Base-by-base conservation (phyloP, 768 basidiomycete species). In the Suillus bovinus region DNA sequence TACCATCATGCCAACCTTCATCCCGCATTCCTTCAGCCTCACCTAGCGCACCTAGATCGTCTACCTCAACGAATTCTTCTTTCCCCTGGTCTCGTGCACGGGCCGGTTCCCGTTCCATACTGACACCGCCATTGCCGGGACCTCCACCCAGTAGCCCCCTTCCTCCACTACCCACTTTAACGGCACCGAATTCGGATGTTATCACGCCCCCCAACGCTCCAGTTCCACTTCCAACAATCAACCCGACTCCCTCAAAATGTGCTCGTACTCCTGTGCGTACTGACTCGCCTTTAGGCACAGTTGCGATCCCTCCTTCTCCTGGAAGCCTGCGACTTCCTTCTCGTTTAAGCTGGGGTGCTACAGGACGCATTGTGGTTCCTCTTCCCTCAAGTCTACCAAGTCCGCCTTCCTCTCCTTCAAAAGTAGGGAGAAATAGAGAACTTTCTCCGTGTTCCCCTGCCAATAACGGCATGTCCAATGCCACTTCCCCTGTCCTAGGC, bases 261-360 rank as follows among this genome's bases (percentile, higher is more conserved):
- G 65, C 72, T 29, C 68, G 74, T 13, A 74, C 74, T 4, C 39
- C 36, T 24, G 47, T 38, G 24, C 36, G 6, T 11, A 29, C 29
- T 41, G 8, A 33, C 34, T 22, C 60, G 24, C 46, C 49, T 55
- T 31, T 17, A 4, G 44, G 54, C 46, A 24, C 46, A 22, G 22
- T 24, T 24, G 36, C 38, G 24, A 10, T 24, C 27, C 71, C 73
- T 27, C 66, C 73, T 0, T 60, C 72, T 1, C 71, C 74, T 20
- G 73, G 73, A 20, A 70, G 66, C n/a, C 57, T 74, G n/a, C 71
- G 73, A 36, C 59, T 74, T 46, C 73, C 73, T 4, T 76, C 74
- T 20, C 68, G 73, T 53, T 67, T 74, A 44, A 71, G 71, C 20
- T 72, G 71, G 69, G 62, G 71, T 59, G 74, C 63, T 46, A 46